phyloP scores from a whole-genome alignment of 192 early-diverging fungal species.

The Funneliformis mosseae region DNA sequence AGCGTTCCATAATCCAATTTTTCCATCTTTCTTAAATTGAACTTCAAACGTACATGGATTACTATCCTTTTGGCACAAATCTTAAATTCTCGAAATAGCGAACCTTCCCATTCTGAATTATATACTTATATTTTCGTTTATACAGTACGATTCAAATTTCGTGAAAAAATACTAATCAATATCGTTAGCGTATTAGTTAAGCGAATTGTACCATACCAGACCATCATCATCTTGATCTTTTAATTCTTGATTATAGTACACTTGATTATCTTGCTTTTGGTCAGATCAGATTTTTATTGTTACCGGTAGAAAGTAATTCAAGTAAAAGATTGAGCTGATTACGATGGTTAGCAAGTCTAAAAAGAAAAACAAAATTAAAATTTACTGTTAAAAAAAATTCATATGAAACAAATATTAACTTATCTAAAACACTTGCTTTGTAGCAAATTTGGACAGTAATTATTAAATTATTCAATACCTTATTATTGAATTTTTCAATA shows the following conservation, averaged over 20 bases:
- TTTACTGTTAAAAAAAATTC: not conserved
- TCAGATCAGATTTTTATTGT: no score
- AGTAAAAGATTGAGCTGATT: constrained; percentile 33
- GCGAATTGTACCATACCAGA: no score
- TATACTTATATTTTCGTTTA: not conserved
- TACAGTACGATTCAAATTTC: no score
- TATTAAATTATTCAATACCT: constrained; percentile 34
- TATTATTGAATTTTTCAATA: constrained; percentile 34
- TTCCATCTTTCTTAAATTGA: constrained; percentile 37
- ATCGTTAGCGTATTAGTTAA: no score
- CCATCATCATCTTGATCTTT: not conserved
- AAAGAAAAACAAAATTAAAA: not conserved
- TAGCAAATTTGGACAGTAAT: constrained; percentile 38
- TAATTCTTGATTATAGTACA: not conserved
- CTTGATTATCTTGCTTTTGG: not conserved
- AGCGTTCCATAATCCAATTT: constrained; percentile 44
- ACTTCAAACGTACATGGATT: constrained; percentile 8
- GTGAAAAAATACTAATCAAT: no score
- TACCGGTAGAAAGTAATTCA: constrained; percentile 34
- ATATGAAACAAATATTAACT: not conserved
- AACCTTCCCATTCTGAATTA: constrained; percentile 9
- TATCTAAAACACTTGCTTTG: constrained; percentile 29
- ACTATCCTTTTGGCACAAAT: not conserved
- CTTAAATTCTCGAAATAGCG: constrained; percentile 20
- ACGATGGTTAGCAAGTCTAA: constrained; percentile 36